Percentiles rank a stretch among this genome's conserved stretches.
phyloP scores from a whole-genome alignment of 1,284 basidiomycete genomes.

The Sporisorium sorghi region DNA sequence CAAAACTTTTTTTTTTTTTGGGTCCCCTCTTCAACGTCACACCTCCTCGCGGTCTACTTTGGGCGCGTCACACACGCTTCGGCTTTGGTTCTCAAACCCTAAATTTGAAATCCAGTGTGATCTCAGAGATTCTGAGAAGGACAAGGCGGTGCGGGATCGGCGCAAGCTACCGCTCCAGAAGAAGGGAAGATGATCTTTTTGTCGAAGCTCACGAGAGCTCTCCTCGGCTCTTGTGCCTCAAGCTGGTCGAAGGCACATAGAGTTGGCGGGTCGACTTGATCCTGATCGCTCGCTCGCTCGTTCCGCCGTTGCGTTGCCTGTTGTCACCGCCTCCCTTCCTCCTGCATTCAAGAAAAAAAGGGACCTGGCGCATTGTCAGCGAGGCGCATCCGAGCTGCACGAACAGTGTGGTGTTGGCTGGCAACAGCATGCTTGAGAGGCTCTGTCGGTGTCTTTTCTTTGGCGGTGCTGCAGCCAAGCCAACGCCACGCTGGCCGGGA shows the following conservation, averaged over 20 bases:
- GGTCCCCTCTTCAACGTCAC: background rate
- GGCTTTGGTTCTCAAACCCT: too few relatives aligned
- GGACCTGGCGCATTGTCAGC: too few relatives aligned
- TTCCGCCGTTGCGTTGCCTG: background rate
- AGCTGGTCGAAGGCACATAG: background rate
- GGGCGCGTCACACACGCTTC: too few relatives aligned
- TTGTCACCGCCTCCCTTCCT: background rate
- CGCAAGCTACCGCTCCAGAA: too few relatives aligned
- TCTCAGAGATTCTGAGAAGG: too few relatives aligned
- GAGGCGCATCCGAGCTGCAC: constrained; percentile 5
- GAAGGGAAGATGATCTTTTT: too few relatives aligned
- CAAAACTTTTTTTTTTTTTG: constrained; percentile 1
- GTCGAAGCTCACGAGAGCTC: too few relatives aligned
- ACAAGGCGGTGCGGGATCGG: too few relatives aligned
- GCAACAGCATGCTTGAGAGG: background rate
- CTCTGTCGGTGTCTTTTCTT: constrained; percentile 4
- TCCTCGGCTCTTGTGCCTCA: too few relatives aligned
- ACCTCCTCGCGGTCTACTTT: background rate
- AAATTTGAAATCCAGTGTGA: too few relatives aligned
- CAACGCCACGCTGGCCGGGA: background rate
- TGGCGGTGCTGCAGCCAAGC: background rate
- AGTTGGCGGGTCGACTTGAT: background rate
- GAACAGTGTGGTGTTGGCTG: constrained; percentile 5
- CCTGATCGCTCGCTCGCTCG: background rate
- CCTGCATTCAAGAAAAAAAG: background rate